Conservation (phyloP, 352 stramenopile genomes). For the Pilasporangium apinafurcum region DNA sequence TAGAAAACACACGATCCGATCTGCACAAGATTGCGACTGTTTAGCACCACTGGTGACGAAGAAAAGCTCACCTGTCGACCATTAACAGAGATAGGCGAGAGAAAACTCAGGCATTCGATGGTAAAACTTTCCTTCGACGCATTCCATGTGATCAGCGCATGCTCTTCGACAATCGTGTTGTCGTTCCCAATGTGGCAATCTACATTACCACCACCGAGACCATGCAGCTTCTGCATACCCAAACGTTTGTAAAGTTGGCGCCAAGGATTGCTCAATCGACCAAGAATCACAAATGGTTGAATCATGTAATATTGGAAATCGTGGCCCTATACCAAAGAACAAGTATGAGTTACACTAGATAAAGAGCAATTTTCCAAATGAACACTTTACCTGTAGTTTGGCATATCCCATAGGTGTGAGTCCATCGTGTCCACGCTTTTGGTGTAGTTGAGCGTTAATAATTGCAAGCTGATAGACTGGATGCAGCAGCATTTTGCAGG, state of each 20-base stretch:
- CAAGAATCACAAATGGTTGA: constrained; percentile 53
- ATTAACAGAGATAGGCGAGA: constrained; percentile 59
- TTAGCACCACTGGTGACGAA: constrained; percentile 31
- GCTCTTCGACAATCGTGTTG: constrained; percentile 35
- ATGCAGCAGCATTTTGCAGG: constrained; percentile 30
- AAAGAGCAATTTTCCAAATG: background rate
- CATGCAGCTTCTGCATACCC: constrained; percentile 32
- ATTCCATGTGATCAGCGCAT: constrained; percentile 73
- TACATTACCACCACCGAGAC: constrained; percentile 38
- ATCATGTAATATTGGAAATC: constrained; percentile 71
- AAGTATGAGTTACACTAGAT: background rate
- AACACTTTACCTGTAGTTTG: constrained; percentile 55
- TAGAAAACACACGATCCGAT: constrained; percentile 66
- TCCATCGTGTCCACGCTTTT: constrained; percentile 12
- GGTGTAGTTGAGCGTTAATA: constrained; percentile 26
- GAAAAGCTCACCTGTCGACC: constrained; percentile 41
- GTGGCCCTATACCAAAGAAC: constrained; percentile 17
- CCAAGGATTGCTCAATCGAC: constrained; percentile 49
- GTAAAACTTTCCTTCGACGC: constrained; percentile 31
- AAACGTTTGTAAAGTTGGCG: constrained; percentile 48
- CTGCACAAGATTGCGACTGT: constrained; percentile 52
- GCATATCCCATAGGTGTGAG: constrained; percentile 48
- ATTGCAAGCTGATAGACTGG: constrained; percentile 42
- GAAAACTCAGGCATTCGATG: constrained; percentile 61
- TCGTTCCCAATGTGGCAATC: constrained; percentile 77